Conservation (phyloP, 73 alveolate species). For the Stentor roeselii region DNA sequence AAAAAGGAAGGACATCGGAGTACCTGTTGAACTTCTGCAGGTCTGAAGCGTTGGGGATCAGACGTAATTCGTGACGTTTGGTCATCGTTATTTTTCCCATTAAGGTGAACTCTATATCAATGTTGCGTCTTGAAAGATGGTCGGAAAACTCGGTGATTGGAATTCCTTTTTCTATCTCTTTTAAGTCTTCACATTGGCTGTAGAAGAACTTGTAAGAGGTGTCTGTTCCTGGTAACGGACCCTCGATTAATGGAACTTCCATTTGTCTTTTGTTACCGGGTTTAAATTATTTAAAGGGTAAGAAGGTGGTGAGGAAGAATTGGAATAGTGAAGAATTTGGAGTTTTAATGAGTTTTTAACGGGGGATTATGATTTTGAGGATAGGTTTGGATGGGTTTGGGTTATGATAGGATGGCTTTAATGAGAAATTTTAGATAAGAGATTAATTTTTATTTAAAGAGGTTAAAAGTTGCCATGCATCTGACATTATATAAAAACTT, state of each 20-base stretch:
- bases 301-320: no score
- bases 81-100: conserved; percentile 58
- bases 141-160: conserved; percentile 27
- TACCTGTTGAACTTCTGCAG: conserved; percentile 49
- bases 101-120: conserved; percentile 52
- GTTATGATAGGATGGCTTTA: no score
- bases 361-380: no score
- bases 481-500: conserved; percentile 10
- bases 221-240: conserved; percentile 48
- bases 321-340: no score
- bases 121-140: conserved; percentile 35
- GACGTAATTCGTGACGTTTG: conserved; percentile 37
- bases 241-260: conserved; percentile 42
- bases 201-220: conserved; percentile 48
- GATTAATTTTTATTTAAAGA: no score
- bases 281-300: no score
- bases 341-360: no score
- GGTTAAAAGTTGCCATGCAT: no score
- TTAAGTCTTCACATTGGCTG: conserved; percentile 33
- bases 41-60: conserved; percentile 27
- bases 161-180: conserved; percentile 56
- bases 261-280: no score
- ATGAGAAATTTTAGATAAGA: no score
- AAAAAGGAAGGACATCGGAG: conserved; percentile 50
- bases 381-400: no score